These are phyloP conservation scores for Hypoxylon trugodes DNA, from an alignment of 495 filamentous ascomycete species.

Conservation along the genomic window DNA sequence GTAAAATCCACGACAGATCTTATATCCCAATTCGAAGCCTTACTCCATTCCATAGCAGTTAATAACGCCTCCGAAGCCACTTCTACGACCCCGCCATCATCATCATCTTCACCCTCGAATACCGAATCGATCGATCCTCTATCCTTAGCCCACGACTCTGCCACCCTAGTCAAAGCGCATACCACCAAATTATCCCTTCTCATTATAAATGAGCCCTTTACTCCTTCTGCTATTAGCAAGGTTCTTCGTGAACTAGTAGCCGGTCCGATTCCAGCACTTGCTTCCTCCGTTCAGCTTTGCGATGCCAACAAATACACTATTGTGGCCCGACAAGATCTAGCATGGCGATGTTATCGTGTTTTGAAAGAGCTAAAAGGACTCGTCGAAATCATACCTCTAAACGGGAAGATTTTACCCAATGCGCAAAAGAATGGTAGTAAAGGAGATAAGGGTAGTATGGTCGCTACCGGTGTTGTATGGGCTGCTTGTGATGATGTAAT, in stretches of 20 bases:
- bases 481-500: conserved; percentile 76
- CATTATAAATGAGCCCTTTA: conserved; percentile 84
- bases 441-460: conserved; percentile 62
- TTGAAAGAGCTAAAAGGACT: conserved; percentile 57
- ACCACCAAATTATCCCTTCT: conserved; percentile 87
- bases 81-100: background rate
- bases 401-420: conserved; percentile 55
- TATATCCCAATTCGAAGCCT: conserved; percentile 49
- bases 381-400: conserved; percentile 53
- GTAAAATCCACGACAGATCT: conserved; percentile 44
- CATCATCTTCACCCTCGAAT: conserved; percentile 3
- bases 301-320: conserved; percentile 64
- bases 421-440: conserved; percentile 54
- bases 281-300: conserved; percentile 72
- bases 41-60: conserved; percentile 42
- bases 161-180: conserved; percentile 77
- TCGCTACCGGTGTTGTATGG: conserved; percentile 69
- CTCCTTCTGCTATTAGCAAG: conserved; percentile 72
- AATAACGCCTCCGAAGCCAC: conserved; percentile 11
- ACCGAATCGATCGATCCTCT: conserved; percentile 52
- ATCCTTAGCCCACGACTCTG: conserved; percentile 65
- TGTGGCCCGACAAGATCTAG: conserved; percentile 64
- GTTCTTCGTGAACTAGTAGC: conserved; percentile 72
- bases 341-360: conserved; percentile 54
- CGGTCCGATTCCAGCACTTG: conserved; percentile 73